Base-by-base conservation (phyloP, 2,329 filamentous ascomycete genomes). In the Aspergillus pseudoviridinutans region DNA sequence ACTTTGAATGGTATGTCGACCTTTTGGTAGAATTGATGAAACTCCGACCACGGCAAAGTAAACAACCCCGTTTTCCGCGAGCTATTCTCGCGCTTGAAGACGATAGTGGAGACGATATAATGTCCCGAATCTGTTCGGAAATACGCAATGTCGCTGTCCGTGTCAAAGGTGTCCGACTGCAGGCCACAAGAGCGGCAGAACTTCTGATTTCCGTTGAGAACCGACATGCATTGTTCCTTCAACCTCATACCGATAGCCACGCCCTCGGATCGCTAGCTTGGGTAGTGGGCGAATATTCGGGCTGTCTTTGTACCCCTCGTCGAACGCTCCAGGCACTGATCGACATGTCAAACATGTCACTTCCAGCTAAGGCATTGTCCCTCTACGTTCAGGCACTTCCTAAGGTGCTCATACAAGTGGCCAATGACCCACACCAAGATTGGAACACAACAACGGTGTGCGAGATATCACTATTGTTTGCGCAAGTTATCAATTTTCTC, bases 1-100 rank as follows among this genome's bases (percentile, higher is more conserved):
- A 99, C 71, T 99, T 99, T 72, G 93, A 97, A 64, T 99, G 94
- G 94, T 97, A 97, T 72, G 89, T 97, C 63, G 90, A 94, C 64
- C 85, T 96, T 28, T 78, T 99, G 29, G 88, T 91, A 4, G 91
- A 96, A 70, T 82, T 99, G 14, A 86, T 97, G 44, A 86, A 88
- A 69, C 82, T 90, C 56, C 65, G 77, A 27, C 76, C 76, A 25
- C 64, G 67, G n/a, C 65, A 66, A 47, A 49, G 53, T 29, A 58
- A 64, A 35, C 59, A 71, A 63, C 50, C 52, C 60, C 53, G 65
- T 65, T 25, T 65, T 64, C 46, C 57, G 47, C 27, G 54, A 49
- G 46, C 46, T 25, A 51, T 59, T 24, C 60, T 61, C 44, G 64
- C 62, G 2, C 29, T 53, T 29, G 57, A 56, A 32, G 49, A 50